These are phyloP conservation scores for Pinus taeda DNA, from an alignment of 75 land plant genomes.

Conservation along the genomic window DNA sequence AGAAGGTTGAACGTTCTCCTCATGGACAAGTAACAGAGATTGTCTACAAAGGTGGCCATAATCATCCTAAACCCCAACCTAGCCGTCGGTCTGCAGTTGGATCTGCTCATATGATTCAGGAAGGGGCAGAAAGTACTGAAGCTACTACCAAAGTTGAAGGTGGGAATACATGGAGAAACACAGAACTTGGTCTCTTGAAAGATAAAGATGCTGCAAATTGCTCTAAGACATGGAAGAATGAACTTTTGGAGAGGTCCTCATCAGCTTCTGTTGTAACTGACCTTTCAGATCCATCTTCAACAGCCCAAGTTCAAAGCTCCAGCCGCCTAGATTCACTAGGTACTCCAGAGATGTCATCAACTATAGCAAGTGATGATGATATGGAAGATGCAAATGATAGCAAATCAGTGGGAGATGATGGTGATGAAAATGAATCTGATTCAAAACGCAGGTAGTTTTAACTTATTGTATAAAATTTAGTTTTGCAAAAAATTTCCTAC, in stretches of 20 bases:
- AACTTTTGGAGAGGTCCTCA: slow-evolving; percentile 34
- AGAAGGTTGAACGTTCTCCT: slow-evolving; percentile 70
- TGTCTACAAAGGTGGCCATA: slow-evolving; percentile 63
- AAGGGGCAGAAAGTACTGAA: slow-evolving; percentile 25
- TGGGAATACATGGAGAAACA: slow-evolving; percentile 21
- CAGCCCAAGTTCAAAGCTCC: slow-evolving; percentile 41
- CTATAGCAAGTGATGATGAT: slow-evolving; percentile 64
- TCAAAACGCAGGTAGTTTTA: slow-evolving; percentile 67
- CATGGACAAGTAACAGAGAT: slow-evolving; percentile 74
- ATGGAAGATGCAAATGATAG: slow-evolving; percentile 65
- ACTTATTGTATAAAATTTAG: not conserved
- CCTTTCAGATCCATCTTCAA: slow-evolving; percentile 29
- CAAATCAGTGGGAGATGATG: slow-evolving; percentile 46
- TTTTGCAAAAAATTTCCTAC: not conserved
- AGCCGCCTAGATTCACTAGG: slow-evolving; percentile 29
- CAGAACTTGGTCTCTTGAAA: slow-evolving; percentile 16
- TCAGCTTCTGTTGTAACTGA: slow-evolving; percentile 34
- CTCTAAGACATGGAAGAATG: slow-evolving; percentile 33
- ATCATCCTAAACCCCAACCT: slow-evolving; percentile 63
- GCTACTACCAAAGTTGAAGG: slow-evolving; percentile 22
- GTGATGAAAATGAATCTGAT: slow-evolving; percentile 72
- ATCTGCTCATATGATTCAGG: slow-evolving; percentile 17
- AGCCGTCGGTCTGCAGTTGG: slow-evolving; percentile 48
- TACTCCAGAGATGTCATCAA: slow-evolving; percentile 48
- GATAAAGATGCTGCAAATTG: slow-evolving; percentile 4